phyloP scores from a whole-genome alignment of 192 early-diverging fungal species.

The Podila epigama region DNA sequence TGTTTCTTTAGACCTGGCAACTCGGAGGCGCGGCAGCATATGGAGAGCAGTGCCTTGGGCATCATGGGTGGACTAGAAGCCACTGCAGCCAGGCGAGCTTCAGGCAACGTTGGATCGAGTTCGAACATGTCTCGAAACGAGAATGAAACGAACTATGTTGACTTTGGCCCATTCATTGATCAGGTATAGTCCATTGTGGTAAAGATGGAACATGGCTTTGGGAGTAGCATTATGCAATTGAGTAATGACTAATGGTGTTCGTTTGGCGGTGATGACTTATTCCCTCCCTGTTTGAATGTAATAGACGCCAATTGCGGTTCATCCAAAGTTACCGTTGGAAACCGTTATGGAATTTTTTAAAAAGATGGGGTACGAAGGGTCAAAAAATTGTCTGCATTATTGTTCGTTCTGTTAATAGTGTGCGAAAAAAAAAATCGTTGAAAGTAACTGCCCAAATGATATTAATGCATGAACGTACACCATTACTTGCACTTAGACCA shows the following conservation, averaged over 20 bases:
- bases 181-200: no score
- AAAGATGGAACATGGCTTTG: no score
- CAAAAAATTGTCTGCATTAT: background rate
- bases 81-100: background rate
- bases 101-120: slow-evolving; percentile 6
- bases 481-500: no score
- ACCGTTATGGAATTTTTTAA: slow-evolving; percentile 85
- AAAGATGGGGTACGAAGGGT: slow-evolving; percentile 68
- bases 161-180: slow-evolving; percentile 63
- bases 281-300: slow-evolving; percentile 43
- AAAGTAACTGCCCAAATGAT: no score
- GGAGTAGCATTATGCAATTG: background rate
- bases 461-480: no score
- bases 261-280: background rate
- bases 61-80: slow-evolving; percentile 20
- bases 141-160: slow-evolving; percentile 51
- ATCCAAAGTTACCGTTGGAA: slow-evolving; percentile 72
- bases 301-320: slow-evolving; percentile 74
- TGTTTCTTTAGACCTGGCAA: slow-evolving; percentile 57
- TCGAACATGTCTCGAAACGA: slow-evolving; percentile 1
- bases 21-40: slow-evolving; percentile 44
- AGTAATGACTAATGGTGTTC: background rate
- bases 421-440: no score
- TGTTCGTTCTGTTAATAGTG: background rate
- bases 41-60: slow-evolving; percentile 18